Base-by-base conservation (phyloP, 1,284 basidiomycete genomes). In the Ceratorhiza oryzae-sativae region DNA sequence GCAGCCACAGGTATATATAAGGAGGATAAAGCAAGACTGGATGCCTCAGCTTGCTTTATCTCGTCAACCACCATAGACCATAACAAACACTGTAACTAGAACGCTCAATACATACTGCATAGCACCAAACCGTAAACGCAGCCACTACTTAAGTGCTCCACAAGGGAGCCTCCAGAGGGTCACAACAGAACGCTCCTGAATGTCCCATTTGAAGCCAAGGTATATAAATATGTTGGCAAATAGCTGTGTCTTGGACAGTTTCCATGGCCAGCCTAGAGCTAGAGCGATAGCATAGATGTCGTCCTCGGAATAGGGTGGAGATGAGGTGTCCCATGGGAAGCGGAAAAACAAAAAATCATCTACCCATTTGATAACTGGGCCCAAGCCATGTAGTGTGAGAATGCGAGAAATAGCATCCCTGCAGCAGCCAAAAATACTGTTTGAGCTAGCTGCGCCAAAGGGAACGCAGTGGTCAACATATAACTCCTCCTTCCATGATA, bases 161-260 rank as follows among this genome's bases (percentile, higher is more conserved):
- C n/a, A n/a, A n/a, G n/a, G n/a, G n/a, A n/a, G n/a, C 27, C n/a
- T n/a, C n/a, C n/a, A n/a, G 2, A 60, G 60, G 18, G 63, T 3
- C 1, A 6, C 15, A 18, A 73, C 72, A 5, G 41, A 30, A 18
- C 46, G 60, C 15, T 5, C 32, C 9, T 45, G 12, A 15, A 73
- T 51, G 63, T 81, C 75, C 82, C 82, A 83, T 27, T 77, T 48
- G 76, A 82, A 83, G 0, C 83, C 82, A 27, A 82, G 79, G 76
- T 81, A 83, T 0, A 75, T 60, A 55, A 81, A 79, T 0, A 75
- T 55, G 0, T 32, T 2, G 0, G 78, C 72, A 15, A 83, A 78
- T 0, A 49, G 60, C 0, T 74, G 42, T 0, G 74, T 74, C 74
- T 83, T 82, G 41, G 76, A 72, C 0, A 65, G 2, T 51, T 78